Conservation (phyloP, 306 rosid species). For the Rubus parviflorus region DNA sequence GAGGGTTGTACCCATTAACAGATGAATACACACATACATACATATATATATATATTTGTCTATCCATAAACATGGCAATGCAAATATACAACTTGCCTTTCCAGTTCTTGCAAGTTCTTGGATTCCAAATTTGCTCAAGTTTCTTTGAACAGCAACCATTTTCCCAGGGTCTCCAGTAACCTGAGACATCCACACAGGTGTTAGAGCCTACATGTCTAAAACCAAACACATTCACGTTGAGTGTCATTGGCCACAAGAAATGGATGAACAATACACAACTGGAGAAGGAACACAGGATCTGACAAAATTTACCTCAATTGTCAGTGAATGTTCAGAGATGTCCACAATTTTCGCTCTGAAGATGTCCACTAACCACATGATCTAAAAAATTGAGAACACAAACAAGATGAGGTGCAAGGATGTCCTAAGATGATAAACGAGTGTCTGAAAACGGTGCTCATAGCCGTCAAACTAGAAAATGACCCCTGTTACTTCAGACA, state of each 20-base stretch:
- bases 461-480: conserved; percentile 11
- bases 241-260: background rate
- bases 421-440: conserved; percentile 14
- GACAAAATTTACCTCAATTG: conserved; percentile 49
- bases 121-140: conserved; percentile 55
- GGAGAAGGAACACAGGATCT: background rate
- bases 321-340: conserved; percentile 47
- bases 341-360: conserved; percentile 58
- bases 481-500: background rate
- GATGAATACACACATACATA: background rate
- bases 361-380: conserved; percentile 61
- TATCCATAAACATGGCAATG: background rate
- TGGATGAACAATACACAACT: background rate
- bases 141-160: conserved; percentile 52
- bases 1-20: background rate
- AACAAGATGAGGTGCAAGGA: background rate
- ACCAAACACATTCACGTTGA: conserved; percentile 8
- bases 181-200: conserved; percentile 30
- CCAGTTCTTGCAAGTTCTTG: conserved; percentile 61
- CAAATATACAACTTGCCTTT: conserved; percentile 33
- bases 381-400: conserved; percentile 36
- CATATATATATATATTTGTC: background rate
- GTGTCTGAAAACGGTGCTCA: background rate
- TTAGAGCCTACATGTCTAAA: background rate
- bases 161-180: conserved; percentile 70